Conservation (phyloP, 2,329 filamentous ascomycete species). For the Madurella mycetomatis region DNA sequence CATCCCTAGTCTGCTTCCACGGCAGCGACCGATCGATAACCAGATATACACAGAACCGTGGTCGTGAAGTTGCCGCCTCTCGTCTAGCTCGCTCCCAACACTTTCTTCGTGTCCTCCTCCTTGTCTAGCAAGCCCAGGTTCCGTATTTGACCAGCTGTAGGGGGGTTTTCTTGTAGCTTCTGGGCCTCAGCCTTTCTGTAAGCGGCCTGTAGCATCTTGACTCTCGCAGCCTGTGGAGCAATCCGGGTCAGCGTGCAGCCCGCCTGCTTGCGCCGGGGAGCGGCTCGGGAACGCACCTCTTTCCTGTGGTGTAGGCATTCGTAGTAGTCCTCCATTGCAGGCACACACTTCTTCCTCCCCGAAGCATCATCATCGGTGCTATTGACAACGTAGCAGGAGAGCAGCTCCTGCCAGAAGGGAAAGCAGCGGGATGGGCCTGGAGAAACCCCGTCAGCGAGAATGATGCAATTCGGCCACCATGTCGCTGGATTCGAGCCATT, state of each 20-base stretch:
- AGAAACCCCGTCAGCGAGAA: conserved; percentile 12
- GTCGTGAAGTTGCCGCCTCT: background rate
- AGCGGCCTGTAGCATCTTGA: conserved; percentile 72
- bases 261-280: background rate
- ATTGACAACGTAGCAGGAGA: conserved; percentile 97
- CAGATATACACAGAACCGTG: conserved; percentile 19
- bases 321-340: conserved; percentile 91
- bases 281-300: conserved; percentile 59
- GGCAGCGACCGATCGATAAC: background rate
- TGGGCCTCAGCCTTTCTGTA: conserved; percentile 76
- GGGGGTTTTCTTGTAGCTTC: conserved; percentile 72
- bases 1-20: background rate
- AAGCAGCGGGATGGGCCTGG: conserved; percentile 76
- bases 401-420: conserved; percentile 98
- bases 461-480: background rate
- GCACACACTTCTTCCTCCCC: conserved; percentile 82
- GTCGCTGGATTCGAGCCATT: conserved; percentile 10
- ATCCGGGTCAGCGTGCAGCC: conserved; percentile 9
- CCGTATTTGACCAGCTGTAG: conserved; percentile 80
- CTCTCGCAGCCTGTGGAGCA: conserved; percentile 64
- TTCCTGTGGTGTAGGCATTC: conserved; percentile 99
- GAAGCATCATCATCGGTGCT: conserved; percentile 70
- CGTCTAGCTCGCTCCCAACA: conserved; percentile 37
- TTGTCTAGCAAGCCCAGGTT: conserved; percentile 79
- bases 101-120: conserved; percentile 71